Evolutionary conservation across 345 rosid species (phyloP).

Genomic region (Erucastrum elatum): DNA sequence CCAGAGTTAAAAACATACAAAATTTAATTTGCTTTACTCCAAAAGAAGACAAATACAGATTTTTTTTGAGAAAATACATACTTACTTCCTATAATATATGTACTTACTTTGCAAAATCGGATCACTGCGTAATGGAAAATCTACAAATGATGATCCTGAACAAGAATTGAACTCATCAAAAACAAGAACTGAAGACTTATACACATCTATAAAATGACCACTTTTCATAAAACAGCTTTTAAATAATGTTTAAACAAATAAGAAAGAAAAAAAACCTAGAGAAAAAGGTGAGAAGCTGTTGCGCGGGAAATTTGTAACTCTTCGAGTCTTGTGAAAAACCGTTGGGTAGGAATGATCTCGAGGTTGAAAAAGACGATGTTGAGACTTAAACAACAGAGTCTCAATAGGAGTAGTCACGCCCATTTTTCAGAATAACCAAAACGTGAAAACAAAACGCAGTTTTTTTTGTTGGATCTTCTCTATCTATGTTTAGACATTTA

Average conservation of each 20-base stretch:
- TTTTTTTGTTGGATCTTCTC: conserved; percentile 7
- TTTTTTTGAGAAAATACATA: background rate
- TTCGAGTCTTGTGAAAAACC: background rate
- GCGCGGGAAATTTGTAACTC: conserved; percentile 1
- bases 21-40: background rate
- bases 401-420: conserved; percentile 26
- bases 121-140: conserved; percentile 25
- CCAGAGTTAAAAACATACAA: background rate
- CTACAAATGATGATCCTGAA: conserved; percentile 16
- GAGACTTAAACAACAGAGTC: conserved; percentile 31
- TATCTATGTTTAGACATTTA: background rate
- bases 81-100: background rate
- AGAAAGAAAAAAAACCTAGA: conserved; percentile 21
- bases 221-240: background rate
- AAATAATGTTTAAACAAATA: background rate
- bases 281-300: conserved; percentile 19
- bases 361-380: conserved; percentile 29
- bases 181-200: background rate
- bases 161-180: conserved; percentile 1
- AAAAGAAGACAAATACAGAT: conserved; percentile 19
- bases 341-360: conserved; percentile 1
- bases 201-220: background rate
- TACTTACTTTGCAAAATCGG: conserved; percentile 40
- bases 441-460: conserved; percentile 10
- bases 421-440: conserved; percentile 12